Evolutionary conservation across 1,284 basidiomycete species (phyloP), one percentile per base, ranked within the genome.

Genomic region (Ceratobasidium sp.): DNA sequence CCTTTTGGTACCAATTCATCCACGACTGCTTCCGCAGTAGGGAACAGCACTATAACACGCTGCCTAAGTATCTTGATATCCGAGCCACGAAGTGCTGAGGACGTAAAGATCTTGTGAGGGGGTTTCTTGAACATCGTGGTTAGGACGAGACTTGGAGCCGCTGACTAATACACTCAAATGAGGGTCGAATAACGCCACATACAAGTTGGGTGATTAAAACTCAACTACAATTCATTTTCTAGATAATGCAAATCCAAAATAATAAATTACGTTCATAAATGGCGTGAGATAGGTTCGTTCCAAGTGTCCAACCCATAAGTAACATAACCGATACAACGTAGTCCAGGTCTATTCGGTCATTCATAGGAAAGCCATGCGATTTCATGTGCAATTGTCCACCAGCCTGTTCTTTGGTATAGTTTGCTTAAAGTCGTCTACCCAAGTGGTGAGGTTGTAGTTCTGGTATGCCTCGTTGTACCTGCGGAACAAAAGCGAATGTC

Each of bases 1-100:
- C 89, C 87, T 12, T 90, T 89, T 2, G 90, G 90, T 0, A 91
- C 87, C 35, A 92, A 81, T 1, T 82, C 45, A 72, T 87, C 84
- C 3, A 84, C 87, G 65, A 85, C 81, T 12, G 49, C 31, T 13
- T 65, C 68, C 81, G 74, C 43, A 82, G 77, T 34, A 85, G 72
- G 1, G 49, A 75, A 77, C 74, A 84, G 89, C 32, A 84, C 74
- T 3, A 86, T 72, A 8, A 88, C 80, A 35, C 84, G 84, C 73
- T 87, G 85, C 74, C 81, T 87, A 25, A 91, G 81, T 75, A 89
- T 90, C 56, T 86, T 83, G 34, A 88, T 80, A 75, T 91, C 89
- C 5, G 89, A 90, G 75, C 83, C 84, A 43, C 89, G 83, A 8
- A 92, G 78, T 7, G 88, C 87, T 3, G 90, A 10, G 10, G 62